Evolutionary conservation across 1,139 yeast species (phyloP).

Genomic region (Arxiozyma heterogenica): DNA sequence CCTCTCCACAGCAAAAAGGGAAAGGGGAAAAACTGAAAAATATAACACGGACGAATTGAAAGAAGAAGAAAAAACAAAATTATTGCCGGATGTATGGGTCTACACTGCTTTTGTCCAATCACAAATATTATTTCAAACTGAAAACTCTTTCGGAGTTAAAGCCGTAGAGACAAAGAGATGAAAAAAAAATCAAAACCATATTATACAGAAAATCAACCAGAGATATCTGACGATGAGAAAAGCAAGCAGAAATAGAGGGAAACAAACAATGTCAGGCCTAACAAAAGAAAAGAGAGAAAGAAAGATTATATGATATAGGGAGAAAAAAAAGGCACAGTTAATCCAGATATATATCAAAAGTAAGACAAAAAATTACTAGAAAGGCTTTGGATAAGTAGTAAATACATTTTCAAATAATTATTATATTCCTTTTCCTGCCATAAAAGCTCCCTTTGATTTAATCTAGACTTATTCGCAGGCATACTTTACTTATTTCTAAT

Average conservation of each 20-base stretch:
- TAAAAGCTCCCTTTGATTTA: not conserved
- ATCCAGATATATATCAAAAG: no score
- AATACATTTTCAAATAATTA: no score
- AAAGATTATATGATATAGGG: no score
- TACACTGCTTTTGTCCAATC: not conserved
- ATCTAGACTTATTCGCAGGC: not conserved
- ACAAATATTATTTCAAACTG: not conserved
- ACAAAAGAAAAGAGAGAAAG: no score
- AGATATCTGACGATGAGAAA: not conserved
- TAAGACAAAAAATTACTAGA: no score
- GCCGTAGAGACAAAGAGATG: no score
- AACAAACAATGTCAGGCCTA: no score
- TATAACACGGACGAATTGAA: no score
- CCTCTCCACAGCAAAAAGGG: not conserved
- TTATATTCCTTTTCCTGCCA: not conserved
- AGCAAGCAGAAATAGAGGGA: no score
- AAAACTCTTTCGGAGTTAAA: conserved; percentile 1
- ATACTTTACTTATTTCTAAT: not conserved
- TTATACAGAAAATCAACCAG: not conserved
- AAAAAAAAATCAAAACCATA: not conserved
- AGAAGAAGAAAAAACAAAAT: not conserved
- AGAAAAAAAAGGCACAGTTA: no score
- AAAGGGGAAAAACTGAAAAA: no score
- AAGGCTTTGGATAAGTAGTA: no score
- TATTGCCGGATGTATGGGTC: not conserved